phyloP scores from a whole-genome alignment of 2,329 filamentous ascomycete genomes.

The Exophiala calicioides region DNA sequence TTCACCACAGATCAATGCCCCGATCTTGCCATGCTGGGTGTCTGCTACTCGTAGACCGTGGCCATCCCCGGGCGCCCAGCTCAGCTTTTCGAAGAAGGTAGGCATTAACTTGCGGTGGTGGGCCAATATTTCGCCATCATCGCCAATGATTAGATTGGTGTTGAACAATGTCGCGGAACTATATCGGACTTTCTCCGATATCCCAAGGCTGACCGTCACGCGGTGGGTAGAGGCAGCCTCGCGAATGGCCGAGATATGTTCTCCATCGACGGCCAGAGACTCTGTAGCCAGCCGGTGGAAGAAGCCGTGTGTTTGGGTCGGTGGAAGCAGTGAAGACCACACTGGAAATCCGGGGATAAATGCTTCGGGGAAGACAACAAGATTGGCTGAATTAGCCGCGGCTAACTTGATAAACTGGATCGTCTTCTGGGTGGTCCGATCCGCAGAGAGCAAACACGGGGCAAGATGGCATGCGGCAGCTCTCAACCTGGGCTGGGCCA shows the following conservation, averaged over 20 bases:
- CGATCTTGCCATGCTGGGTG: conserved; percentile 50
- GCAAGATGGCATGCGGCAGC: conserved; percentile 39
- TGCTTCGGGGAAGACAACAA: conserved; percentile 58
- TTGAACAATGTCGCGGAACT: conserved; percentile 55
- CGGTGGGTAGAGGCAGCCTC: conserved; percentile 40
- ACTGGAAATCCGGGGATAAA: conserved; percentile 57
- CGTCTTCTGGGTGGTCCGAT: conserved; percentile 50
- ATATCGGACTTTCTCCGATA: conserved; percentile 50
- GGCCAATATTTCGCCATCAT: conserved; percentile 48
- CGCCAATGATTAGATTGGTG: conserved; percentile 51
- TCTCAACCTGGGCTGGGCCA: conserved; percentile 5
- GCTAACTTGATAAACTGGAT: conserved; percentile 50
- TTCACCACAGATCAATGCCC: conserved; percentile 57
- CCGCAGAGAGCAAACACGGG: conserved; percentile 52
- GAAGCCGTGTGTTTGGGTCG: conserved; percentile 49
- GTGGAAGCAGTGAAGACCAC: conserved; percentile 52
- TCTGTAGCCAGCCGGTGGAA: conserved; percentile 51
- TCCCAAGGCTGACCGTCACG: conserved; percentile 51
- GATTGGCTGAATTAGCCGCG: conserved; percentile 45
- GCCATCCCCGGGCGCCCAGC: conserved; percentile 56
- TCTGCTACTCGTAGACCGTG: conserved; percentile 51
- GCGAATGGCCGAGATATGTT: conserved; percentile 48
- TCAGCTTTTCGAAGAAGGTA: conserved; percentile 60
- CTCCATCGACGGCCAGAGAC: conserved; percentile 49
- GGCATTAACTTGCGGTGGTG: conserved; percentile 59